Evolutionary conservation across 78 protist genomes (phyloP).

Genomic region (Dictyostelium capitatum): DNA sequence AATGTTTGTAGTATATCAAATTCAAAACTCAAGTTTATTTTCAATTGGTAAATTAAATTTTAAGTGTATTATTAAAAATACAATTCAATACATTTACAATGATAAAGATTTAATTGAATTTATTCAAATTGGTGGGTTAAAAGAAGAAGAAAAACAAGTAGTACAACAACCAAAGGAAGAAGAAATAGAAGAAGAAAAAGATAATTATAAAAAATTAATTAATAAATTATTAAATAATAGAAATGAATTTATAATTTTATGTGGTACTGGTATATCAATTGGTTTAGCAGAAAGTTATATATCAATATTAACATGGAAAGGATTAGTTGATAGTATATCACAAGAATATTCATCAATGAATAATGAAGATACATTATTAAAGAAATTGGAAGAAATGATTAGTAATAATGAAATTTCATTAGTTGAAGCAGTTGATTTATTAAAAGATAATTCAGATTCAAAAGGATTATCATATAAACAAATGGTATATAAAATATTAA

Average conservation of each 20-base stretch:
- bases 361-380: slow-evolving; percentile 10
- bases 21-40: slow-evolving; percentile 10
- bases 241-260: background rate
- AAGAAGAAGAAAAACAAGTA: background rate
- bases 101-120: slow-evolving; percentile 9
- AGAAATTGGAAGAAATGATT: background rate
- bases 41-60: slow-evolving; percentile 5
- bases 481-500: background rate
- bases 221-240: background rate
- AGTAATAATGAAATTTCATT: slow-evolving; percentile 1
- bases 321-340: background rate
- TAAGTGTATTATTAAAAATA: background rate
- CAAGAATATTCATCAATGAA: slow-evolving; percentile 1
- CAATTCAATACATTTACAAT: background rate
- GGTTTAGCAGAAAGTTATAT: background rate
- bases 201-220: background rate
- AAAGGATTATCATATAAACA: slow-evolving; percentile 1
- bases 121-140: background rate
- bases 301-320: slow-evolving; percentile 6
- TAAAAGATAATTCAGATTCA: background rate
- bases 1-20: background rate
- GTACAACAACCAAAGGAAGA: background rate
- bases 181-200: background rate
- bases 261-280: slow-evolving; percentile 3
- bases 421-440: background rate